A percentile compares a stretch with the other conserved stretches of the same genome.
These are phyloP conservation scores for Ramaria rubella DNA, from an alignment of 768 basidiomycete species.

Conservation along the genomic window DNA sequence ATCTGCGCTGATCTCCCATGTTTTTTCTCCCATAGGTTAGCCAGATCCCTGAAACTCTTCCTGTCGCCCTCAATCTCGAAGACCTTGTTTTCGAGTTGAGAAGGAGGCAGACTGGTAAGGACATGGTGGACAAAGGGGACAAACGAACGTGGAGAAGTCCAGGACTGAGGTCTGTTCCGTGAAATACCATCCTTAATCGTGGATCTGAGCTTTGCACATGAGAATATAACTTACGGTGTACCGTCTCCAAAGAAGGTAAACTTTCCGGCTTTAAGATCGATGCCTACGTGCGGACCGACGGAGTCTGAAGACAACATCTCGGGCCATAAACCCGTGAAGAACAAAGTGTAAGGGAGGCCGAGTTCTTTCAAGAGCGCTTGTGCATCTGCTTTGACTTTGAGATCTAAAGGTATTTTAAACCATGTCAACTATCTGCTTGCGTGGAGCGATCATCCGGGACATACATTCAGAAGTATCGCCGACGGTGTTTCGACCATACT, in stretches of 20 bases:
- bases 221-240: background rate
- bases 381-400: background rate
- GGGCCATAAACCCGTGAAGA: background rate
- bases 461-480: background rate
- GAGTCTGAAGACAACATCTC: background rate
- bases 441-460: background rate
- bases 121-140: background rate
- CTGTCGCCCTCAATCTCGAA: background rate
- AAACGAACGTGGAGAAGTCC: background rate
- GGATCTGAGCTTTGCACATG: background rate
- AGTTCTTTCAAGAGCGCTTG: background rate
- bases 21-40: background rate
- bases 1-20: background rate
- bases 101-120: background rate
- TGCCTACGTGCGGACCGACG: background rate
- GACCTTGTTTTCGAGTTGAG: background rate
- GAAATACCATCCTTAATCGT: too few species aligned
- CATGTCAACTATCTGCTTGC: background rate
- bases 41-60: background rate
- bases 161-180: background rate
- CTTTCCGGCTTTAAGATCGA: background rate
- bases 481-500: background rate
- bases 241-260: background rate
- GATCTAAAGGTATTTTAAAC: background rate
- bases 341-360: background rate